Evolutionary conservation across 129 eudicot species (phyloP), one percentile per base, ranked within the genome.

Genomic region (Heracleum sosnowskyi): DNA sequence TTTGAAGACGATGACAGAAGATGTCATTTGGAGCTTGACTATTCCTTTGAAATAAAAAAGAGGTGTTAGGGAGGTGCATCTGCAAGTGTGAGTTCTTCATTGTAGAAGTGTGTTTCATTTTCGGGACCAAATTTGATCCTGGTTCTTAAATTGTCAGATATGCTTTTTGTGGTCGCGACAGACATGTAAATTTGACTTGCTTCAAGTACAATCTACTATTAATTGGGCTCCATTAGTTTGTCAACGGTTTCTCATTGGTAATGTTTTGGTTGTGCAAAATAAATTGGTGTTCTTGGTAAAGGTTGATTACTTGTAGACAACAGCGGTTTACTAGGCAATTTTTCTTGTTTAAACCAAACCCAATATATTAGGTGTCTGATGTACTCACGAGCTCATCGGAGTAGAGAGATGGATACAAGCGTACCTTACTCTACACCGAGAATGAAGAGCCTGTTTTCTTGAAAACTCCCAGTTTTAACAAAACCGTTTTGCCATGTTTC

Each of bases 1-100:
- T 88, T 92, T 82, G 91, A 88, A 86, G 97, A 92, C 78, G 97
- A 92, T 81, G 97, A 92, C 66, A 87, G 69, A 81, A 86, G 91
- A 81, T 84, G 93, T 82, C 88, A 92, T 74, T 78, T 92, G 96
- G 97, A 90, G 84, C 96, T 92, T 78, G 76, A 85, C 71, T 92
- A 88, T 86, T 86, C 93, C 76, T 92, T 92, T 57, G 93, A 90
- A 89, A 90, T 92, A 80, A 83, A 81, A 78, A 92, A 88, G 86
- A 82, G 82, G 42, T 82, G 84, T 42, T 88, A 79, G 76, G 75
- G 11, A 28, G 47, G 42, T 41, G 44, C 60, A 34, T 62, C 73
- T 63, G 29, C 24, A 69, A 53, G 55, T 22, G 39, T 55, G 41
- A 44, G 22, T 7, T 44, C 24, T 74, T 44, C 60, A 28, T 26